Conservation (phyloP, 2,329 filamentous ascomycete genomes). For the Fusarium sambucinum region DNA sequence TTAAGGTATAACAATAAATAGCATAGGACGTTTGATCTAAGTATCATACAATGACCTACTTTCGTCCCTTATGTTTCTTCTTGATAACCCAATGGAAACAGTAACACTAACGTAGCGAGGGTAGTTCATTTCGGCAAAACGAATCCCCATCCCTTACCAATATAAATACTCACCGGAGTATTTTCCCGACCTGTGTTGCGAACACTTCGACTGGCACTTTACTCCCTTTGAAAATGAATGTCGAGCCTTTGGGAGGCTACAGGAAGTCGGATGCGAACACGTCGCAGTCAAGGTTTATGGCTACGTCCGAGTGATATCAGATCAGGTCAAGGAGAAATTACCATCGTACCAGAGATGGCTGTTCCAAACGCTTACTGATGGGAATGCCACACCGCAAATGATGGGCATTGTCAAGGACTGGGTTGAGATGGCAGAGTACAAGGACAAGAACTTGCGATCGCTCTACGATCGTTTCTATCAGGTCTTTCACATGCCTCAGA, state of each 20-base stretch:
- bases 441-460: background rate
- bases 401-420: constrained; percentile 27
- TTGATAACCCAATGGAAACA: too few relatives aligned
- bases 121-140: background rate
- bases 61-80: too few relatives aligned
- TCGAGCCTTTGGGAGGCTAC: constrained; percentile 14
- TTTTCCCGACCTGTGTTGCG: background rate
- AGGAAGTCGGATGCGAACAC: background rate
- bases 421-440: constrained; percentile 1
- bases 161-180: accelerated
- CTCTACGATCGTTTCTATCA: background rate
- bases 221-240: constrained; percentile 23
- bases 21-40: too few relatives aligned
- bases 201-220: constrained; percentile 12
- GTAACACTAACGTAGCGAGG: too few relatives aligned
- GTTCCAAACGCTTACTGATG: background rate
- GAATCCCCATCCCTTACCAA: background rate
- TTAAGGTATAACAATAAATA: too few relatives aligned
- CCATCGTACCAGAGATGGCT: background rate
- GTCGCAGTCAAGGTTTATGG: constrained; percentile 21
- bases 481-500: background rate
- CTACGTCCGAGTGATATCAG: background rate
- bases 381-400: background rate
- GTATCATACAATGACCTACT: too few relatives aligned
- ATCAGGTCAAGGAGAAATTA: constrained; percentile 4